phyloP scores from a whole-genome alignment of 352 stramenopile species.

The Pythium dissotocum region DNA sequence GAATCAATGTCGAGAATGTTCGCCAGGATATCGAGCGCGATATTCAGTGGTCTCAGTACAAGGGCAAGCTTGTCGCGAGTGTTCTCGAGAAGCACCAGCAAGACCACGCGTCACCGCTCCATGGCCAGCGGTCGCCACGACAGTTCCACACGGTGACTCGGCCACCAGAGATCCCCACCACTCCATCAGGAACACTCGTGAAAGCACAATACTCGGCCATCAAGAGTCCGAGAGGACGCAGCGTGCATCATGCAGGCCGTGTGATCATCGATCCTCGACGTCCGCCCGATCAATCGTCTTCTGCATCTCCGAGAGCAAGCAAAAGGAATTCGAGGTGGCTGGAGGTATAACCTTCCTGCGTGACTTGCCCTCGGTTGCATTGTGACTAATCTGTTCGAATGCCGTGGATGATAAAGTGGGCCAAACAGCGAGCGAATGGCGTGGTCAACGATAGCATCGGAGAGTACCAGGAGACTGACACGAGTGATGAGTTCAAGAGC shows the following conservation, averaged over 20 bases:
- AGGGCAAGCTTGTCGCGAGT: slow-evolving; percentile 38
- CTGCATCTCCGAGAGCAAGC: neutral
- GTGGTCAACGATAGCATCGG: slow-evolving; percentile 37
- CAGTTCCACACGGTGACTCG: slow-evolving; percentile 3
- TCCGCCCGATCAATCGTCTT: neutral
- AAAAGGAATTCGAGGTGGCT: slow-evolving; percentile 20
- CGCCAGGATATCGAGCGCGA: slow-evolving; percentile 48
- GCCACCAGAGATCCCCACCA: slow-evolving; percentile 6
- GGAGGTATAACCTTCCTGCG: neutral
- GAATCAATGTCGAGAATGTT: slow-evolving; percentile 45
- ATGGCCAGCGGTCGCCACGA: slow-evolving; percentile 40
- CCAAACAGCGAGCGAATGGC: slow-evolving; percentile 38
- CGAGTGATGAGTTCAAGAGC: slow-evolving; percentile 23
- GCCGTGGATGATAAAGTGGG: slow-evolving; percentile 38
- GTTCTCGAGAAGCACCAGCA: slow-evolving; percentile 41
- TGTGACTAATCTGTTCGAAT: neutral
- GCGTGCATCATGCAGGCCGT: neutral
- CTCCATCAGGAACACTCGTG: neutral
- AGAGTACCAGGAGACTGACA: neutral
- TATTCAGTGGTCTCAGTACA: slow-evolving; percentile 53
- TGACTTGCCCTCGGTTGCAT: neutral
- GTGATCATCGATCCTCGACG: slow-evolving; percentile 7
- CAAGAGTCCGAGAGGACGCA: slow-evolving; percentile 3
- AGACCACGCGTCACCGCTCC: slow-evolving; percentile 36
- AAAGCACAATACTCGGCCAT: slow-evolving; percentile 17